Base-by-base conservation (phyloP, 306 rosid genomes). In the Corylus avellana region DNA sequence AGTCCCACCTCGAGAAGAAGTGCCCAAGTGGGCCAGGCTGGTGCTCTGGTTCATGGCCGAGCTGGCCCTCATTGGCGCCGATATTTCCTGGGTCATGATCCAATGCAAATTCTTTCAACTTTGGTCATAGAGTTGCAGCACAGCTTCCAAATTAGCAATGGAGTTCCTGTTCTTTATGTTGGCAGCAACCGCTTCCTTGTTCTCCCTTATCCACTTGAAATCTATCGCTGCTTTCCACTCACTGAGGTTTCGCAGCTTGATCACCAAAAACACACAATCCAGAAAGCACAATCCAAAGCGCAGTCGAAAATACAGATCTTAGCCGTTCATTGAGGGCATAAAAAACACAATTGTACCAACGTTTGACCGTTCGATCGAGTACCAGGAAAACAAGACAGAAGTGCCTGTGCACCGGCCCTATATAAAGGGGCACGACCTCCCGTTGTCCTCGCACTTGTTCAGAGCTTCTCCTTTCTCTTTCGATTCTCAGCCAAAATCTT, bases 171-270 rank as follows among this genome's bases (percentile, higher is more conserved):
- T 89, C 86, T 75, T 73, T 12, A 93, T 86, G 75, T 95, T 95
- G 64, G 72, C 84, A 75, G 91, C 94, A 77, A 95, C 90, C 37
- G 80, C 89, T 54, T 93, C 97, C 90, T 87, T 88, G 88, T 93
- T 93, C 48, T 95, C 99, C 86, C 85, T 90, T 73, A 91, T 95
- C 98, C 98, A 95, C 88, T 93, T 93, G 93, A 95, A 95, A 76
- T 91, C 97, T 20, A 94, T 85, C 2, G 97, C 84, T 42, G 97
- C 97, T 81, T 89, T 94, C 98, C 25, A 22, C 0, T 22, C 98
- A 94, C 71, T 88, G 97, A 61, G 88, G 81, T 73, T 82, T 94
- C 61, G 29, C 86, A 81, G 73, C 98, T 91, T 63, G 77, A 73
- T 74, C 84, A 63, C 44, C 72, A 63, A 20, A 58, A 32, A 62